Base-by-base conservation (phyloP, 1,139 yeast genomes). In the Geotrichum bryndzae region DNA sequence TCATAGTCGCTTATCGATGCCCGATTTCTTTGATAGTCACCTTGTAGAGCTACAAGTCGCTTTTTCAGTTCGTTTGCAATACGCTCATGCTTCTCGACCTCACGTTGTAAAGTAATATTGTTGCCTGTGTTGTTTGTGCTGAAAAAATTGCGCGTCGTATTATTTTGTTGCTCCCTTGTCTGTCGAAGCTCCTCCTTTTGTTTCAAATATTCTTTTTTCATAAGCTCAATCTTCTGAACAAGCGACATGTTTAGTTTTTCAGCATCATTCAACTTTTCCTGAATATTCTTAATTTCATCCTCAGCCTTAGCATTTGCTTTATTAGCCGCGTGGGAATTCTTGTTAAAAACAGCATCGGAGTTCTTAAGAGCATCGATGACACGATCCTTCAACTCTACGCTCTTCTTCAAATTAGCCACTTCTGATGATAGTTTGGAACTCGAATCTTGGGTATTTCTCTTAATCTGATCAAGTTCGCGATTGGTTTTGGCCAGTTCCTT, bases 161-260 rank as follows among this genome's bases (percentile, higher is more conserved):
- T 41, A 7, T 7, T 41, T 41, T 41, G 48, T n/a, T 41, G 48
- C 48, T 41, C 23, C 22, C 13, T 41, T 41, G 48, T 8, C n/a
- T 27, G 23, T 15, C 22, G 15, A n/a, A 56, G 55, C 31, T 51
- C 54, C 27, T 41, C 45, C 51, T 56, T 56, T 25, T 56, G 41
- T 23, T 45, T 38, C 35, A 51, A 4, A 51, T 51, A 56, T 46
- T 56, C 59, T 54, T 51, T 56, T 51, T 56, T 56, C 59, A 56
- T 56, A 10, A 18, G n/a, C n/a, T 56, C 59, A 50, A 56, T 51
- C 29, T 56, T 56, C 29, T 56, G 52, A 18, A 56, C 55, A 6
- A 56, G 55, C 35, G 41, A 27, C 45, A 56, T 4, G 38, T 56
- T 56, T 15, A 56, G 52, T 15, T 29, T 45, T 29, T 56, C 59